Percentiles rank a stretch among this genome's conserved stretches.
Conservation (phyloP, 1,284 basidiomycete species). For the Moesziomyces sp. region DNA sequence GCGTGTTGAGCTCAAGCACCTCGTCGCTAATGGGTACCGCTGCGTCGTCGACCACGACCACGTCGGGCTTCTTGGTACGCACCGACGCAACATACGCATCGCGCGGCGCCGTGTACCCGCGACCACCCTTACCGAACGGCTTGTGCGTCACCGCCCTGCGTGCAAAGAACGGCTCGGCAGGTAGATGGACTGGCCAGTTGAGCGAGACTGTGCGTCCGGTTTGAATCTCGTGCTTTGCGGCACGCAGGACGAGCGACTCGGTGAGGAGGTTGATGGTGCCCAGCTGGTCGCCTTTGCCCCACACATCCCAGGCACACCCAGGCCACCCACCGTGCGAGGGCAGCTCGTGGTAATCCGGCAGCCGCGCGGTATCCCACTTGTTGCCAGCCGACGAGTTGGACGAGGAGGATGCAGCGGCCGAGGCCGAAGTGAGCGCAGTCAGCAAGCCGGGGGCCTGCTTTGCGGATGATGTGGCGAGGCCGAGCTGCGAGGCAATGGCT, state of each 20-base stretch:
- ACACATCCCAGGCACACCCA: conserved; percentile 75
- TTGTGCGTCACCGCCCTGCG: conserved; percentile 46
- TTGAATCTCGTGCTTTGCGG: conserved; percentile 76
- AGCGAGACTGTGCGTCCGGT: conserved; percentile 43
- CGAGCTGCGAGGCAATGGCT: conserved; percentile 51
- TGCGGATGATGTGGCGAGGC: conserved; percentile 39
- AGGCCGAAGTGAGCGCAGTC: conserved; percentile 9
- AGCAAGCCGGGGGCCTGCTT: conserved; percentile 30
- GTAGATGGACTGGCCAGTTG: conserved; percentile 59
- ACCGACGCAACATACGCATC: conserved; percentile 29
- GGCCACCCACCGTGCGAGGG: conserved; percentile 55
- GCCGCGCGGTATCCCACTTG: conserved; percentile 39
- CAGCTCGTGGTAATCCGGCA: conserved; percentile 51
- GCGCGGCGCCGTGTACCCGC: conserved; percentile 19
- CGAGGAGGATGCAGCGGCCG: conserved; percentile 8
- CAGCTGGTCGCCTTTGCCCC: conserved; percentile 77
- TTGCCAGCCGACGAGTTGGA: conserved; percentile 6
- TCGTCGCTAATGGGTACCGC: conserved; percentile 58
- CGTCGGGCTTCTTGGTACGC: conserved; percentile 15
- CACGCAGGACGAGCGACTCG: conserved; percentile 74
- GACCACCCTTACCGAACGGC: conserved; percentile 41
- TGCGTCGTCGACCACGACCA: conserved; percentile 21
- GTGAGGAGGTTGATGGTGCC: conserved; percentile 79
- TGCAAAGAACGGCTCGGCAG: conserved; percentile 53
- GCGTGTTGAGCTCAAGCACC: conserved; percentile 74